Percentiles rank a stretch among this genome's conserved stretches.
These are phyloP conservation scores for Skeletonema tropicum DNA, from an alignment of 108 stramenopile species.

Conservation along the genomic window DNA sequence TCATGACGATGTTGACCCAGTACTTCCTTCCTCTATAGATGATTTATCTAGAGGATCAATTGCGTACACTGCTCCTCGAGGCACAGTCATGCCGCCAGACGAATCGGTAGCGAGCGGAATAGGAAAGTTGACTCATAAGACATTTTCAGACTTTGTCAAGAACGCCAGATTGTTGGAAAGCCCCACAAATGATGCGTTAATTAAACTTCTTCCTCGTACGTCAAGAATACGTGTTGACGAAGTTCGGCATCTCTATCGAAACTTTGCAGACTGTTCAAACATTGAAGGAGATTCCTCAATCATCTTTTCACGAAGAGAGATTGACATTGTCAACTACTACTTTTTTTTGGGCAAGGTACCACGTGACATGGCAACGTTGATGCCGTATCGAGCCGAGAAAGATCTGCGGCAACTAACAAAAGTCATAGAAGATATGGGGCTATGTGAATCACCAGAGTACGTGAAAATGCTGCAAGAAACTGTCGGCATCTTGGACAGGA, in stretches of 20 bases:
- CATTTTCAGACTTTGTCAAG: background rate
- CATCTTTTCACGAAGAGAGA: conserved; percentile 4
- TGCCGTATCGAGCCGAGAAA: background rate
- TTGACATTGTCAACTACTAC: conserved; percentile 12
- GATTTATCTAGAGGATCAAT: background rate
- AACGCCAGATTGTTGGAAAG: background rate
- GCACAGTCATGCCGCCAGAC: background rate
- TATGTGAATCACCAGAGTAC: background rate
- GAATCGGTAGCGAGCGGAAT: background rate
- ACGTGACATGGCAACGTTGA: background rate
- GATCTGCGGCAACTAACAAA: background rate
- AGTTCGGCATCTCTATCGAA: conserved; percentile 3
- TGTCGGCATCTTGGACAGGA: background rate
- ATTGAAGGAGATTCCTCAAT: conserved; percentile 1
- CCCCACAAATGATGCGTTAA: background rate
- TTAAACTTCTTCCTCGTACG: conserved; percentile 1
- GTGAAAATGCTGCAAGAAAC: background rate
- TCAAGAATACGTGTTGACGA: background rate
- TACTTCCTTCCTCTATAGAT: background rate
- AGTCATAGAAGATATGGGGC: conserved; percentile 4
- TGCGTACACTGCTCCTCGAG: background rate
- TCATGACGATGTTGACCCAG: background rate
- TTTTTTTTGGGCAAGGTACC: background rate
- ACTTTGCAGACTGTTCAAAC: conserved; percentile 8
- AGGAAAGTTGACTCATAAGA: background rate